These are phyloP conservation scores for Ceratocystis albifundus DNA, from an alignment of 2,329 filamentous ascomycete genomes.

Conservation along the genomic window DNA sequence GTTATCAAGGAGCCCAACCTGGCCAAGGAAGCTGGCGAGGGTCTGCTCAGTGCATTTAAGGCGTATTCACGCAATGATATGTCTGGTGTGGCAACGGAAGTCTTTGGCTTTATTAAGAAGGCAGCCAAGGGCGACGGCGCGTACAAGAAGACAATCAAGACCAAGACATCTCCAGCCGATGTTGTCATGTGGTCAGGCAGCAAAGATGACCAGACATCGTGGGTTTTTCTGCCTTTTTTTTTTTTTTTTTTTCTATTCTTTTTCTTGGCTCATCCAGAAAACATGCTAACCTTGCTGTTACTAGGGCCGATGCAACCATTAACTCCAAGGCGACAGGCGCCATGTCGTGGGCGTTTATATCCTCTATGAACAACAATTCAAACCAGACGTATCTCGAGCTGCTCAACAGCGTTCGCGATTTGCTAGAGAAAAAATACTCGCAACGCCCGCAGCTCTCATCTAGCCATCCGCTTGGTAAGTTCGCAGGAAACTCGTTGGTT, in stretches of 20 bases:
- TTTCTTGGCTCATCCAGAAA: background rate
- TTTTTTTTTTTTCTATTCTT: background rate
- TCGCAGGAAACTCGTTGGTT: background rate
- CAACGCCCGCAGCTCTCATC: slow-evolving; percentile 96
- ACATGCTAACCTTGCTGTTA: slow-evolving; percentile 4
- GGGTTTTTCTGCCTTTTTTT: slow-evolving; percentile 25
- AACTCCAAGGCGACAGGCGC: slow-evolving; percentile 82
- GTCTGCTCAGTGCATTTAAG: slow-evolving; percentile 58
- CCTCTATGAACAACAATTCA: slow-evolving; percentile 78
- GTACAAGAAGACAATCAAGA: slow-evolving; percentile 66
- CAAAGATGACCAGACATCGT: slow-evolving; percentile 89
- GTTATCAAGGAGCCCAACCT: slow-evolving; percentile 71
- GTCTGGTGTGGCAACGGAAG: slow-evolving; percentile 63
- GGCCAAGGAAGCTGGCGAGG: slow-evolving; percentile 65
- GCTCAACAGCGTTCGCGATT: slow-evolving; percentile 87
- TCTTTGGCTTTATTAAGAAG: slow-evolving; percentile 75
- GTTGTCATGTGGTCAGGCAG: slow-evolving; percentile 97
- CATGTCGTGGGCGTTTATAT: slow-evolving; percentile 97
- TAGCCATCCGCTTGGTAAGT: slow-evolving; percentile 85
- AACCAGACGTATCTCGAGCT: slow-evolving; percentile 94
- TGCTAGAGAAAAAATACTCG: slow-evolving; percentile 72
- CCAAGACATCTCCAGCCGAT: slow-evolving; percentile 87
- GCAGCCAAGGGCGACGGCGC: slow-evolving; percentile 55
- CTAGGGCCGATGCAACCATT: slow-evolving; percentile 80
- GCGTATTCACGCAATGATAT: slow-evolving; percentile 78